These are phyloP conservation scores for Megacollybia platyphylla DNA, from an alignment of 1,284 basidiomycete genomes.

Conservation along the genomic window DNA sequence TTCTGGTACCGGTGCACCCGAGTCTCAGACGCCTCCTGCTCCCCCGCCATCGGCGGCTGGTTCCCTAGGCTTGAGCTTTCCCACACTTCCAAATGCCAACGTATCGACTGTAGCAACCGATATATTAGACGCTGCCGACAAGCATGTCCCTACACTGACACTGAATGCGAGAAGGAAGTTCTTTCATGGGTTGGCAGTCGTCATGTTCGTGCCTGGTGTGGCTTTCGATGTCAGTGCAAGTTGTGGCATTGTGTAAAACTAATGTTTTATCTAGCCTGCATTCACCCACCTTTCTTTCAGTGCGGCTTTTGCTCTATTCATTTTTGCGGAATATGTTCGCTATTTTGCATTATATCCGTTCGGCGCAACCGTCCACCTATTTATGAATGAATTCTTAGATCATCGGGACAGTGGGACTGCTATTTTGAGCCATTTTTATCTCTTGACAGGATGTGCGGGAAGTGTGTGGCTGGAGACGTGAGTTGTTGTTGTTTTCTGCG, in stretches of 20 bases:
- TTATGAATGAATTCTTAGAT: slow-evolving; percentile 96
- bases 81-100: slow-evolving; percentile 37
- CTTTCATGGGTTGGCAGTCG: slow-evolving; percentile 91
- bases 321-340: slow-evolving; percentile 91
- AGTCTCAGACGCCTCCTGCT: slow-evolving; percentile 3
- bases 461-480: slow-evolving; percentile 93
- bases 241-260: slow-evolving; percentile 9
- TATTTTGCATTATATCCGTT: slow-evolving; percentile 98
- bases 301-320: slow-evolving; percentile 85
- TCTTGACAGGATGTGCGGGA: slow-evolving; percentile 89
- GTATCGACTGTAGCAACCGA: slow-evolving; percentile 65
- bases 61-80: slow-evolving; percentile 30
- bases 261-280: slow-evolving; percentile 55
- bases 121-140: slow-evolving; percentile 77
- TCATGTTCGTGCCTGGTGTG: slow-evolving; percentile 94
- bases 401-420: slow-evolving; percentile 93
- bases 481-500: slow-evolving; percentile 25
- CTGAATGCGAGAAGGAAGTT: slow-evolving; percentile 95
- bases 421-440: slow-evolving; percentile 94
- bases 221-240: slow-evolving; percentile 71
- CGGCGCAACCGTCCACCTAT: slow-evolving; percentile 87
- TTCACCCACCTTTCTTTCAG: slow-evolving; percentile 94
- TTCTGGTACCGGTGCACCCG: not conserved
- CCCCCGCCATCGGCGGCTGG: slow-evolving; percentile 9
- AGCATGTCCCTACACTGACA: slow-evolving; percentile 78